phyloP scores from a whole-genome alignment of 176 grass and related monocot genomes.

The Tillandsia fasciculata region DNA sequence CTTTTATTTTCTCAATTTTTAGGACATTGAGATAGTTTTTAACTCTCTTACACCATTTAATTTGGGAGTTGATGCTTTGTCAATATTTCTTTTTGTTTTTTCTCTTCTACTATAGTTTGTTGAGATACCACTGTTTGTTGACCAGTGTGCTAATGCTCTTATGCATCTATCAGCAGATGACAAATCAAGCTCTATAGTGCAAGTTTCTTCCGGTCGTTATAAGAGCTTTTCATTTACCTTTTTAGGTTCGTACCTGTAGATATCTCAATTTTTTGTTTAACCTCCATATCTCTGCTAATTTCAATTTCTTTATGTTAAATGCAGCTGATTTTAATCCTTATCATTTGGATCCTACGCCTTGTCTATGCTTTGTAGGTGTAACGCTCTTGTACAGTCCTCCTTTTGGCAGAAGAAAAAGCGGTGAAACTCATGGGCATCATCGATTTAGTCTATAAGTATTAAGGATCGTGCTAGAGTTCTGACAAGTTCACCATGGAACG shows the following conservation, averaged over 20 bases:
- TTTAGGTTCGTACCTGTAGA: background rate
- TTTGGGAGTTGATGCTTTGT: background rate
- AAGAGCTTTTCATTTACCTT: background rate
- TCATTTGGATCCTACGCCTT: too few relatives aligned
- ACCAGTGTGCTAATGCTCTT: background rate
- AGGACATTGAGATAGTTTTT: background rate
- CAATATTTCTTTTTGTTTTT: background rate
- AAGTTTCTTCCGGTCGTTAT: background rate
- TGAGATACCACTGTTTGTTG: background rate
- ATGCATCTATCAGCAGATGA: conserved; percentile 44
- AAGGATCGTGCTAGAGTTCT: background rate
- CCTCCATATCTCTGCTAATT: too few relatives aligned
- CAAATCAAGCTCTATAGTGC: conserved; percentile 50
- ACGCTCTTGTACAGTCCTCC: background rate
- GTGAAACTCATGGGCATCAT: too few relatives aligned
- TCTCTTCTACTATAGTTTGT: background rate
- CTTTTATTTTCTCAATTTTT: background rate
- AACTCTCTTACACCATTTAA: background rate
- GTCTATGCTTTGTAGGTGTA: background rate
- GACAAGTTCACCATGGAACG: background rate
- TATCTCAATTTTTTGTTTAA: too few relatives aligned
- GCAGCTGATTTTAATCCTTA: too few relatives aligned
- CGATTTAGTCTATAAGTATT: too few relatives aligned
- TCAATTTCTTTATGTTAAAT: too few relatives aligned
- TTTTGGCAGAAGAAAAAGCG: background rate